Evolutionary conservation across 345 rosid genomes (phyloP), one percentile per base, ranked within the genome.

Genomic region (Firmiana major): DNA sequence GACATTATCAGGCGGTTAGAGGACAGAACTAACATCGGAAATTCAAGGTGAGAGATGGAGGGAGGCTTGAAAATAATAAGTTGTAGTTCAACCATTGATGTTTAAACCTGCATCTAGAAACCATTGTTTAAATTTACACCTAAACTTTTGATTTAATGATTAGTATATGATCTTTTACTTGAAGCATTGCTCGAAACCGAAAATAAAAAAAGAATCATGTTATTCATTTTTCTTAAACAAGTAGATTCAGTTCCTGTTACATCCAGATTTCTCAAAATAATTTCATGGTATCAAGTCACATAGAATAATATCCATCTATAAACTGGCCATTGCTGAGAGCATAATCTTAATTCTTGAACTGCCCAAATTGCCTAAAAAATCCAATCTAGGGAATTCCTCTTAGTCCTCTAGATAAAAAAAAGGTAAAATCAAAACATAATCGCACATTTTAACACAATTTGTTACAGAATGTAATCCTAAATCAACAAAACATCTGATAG

Each of bases 1-100:
- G 98, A 91, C 83, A 90, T 93, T 13, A 84, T 88, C 21, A 77
- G 31, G 0, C 93, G 98, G 98, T 73, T 90, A 69, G 87, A 84
- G 0, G 34, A 31, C 3, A 88, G 92, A 63, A 54, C 73, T 62
- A 58, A 76, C 1, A 40, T 6, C 0, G 51, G 79, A 16, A 76
- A 59, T 31, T 73, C 71, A 7, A 74, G 74, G 76, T 16, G 74
- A 43, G 86, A 89, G 78, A 73, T 38, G 28, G 78, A 79, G 63
- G 48, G 49, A 83, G 79, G 75, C 78, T 55, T 26, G 70, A 1
- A 63, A 43, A 78, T 54, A 53, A 53, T 16, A 34, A 53, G 10
- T 46, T 51, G 0, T 69, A 69, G 57, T 15, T 26, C n/a, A 15
- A 48, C 54, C 19, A 42, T 42, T 46, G 73, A 24, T 45, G 26